These are phyloP conservation scores for Cryphonectria carpinicola DNA, from an alignment of 2,329 filamentous ascomycete species.

Conservation along the genomic window DNA sequence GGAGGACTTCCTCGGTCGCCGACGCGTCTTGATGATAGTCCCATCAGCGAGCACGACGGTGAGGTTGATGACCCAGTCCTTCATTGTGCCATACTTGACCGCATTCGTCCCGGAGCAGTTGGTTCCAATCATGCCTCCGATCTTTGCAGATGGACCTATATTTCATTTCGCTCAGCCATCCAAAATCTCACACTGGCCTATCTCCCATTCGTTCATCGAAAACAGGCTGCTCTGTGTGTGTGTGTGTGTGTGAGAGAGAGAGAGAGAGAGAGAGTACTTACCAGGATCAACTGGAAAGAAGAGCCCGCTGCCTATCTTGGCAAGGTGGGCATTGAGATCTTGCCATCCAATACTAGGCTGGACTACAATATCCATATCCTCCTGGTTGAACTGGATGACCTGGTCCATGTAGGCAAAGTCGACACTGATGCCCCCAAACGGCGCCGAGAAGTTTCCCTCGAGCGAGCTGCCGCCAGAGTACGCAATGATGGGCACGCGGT, in stretches of 20 bases:
- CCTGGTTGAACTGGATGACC: conserved; percentile 77
- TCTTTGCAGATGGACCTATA: conserved; percentile 67
- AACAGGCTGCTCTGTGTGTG: too few species aligned
- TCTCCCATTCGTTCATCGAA: not conserved
- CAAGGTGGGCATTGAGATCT: conserved; percentile 73
- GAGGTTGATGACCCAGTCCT: conserved; percentile 77
- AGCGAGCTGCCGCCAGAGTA: conserved; percentile 86
- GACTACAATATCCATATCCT: conserved; percentile 91
- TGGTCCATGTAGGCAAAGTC: conserved; percentile 89
- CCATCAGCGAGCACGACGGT: conserved; percentile 82
- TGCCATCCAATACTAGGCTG: conserved; percentile 94
- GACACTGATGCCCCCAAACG: conserved; percentile 83
- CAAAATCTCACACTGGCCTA: not conserved
- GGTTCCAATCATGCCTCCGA: conserved; percentile 82
- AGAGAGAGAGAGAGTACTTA: conserved; percentile 33
- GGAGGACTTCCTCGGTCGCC: conserved; percentile 77
- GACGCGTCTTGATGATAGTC: conserved; percentile 76
- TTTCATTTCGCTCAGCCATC: not conserved
- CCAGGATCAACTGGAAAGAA: conserved; percentile 93
- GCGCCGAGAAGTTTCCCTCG: conserved; percentile 88
- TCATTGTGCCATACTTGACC: conserved; percentile 83
- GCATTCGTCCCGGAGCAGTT: conserved; percentile 80
- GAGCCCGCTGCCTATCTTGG: conserved; percentile 72
- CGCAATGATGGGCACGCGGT: conserved; percentile 81
- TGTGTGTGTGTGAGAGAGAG: too few species aligned